Base-by-base conservation (phyloP, 2,329 filamentous ascomycete species). In the Fusarium torreyae region DNA sequence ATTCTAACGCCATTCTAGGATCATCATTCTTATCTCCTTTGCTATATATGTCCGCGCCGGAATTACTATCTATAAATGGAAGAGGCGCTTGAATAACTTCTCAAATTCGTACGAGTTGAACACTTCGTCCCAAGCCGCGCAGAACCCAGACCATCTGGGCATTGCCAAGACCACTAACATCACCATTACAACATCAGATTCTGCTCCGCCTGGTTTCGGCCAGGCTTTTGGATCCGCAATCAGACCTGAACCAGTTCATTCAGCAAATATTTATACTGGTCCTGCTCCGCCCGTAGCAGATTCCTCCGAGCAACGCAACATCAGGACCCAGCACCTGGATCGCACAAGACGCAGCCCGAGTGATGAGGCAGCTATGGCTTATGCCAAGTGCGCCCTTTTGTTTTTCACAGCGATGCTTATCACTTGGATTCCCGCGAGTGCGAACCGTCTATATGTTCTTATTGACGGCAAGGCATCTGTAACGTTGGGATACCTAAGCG, bases 401-500 rank as follows among this genome's bases (percentile, higher is more conserved):
- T 61, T 61, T 2, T 60, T 60, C 24, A 39, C 44, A 17, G 58
- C 44, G 2, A 61, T 61, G 58, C 55, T 61, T 1, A 39, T 61
- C 18, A 61, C 58, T 4, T 61, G 58, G 58, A 61, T 61, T 2
- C 58, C 58, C 0, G 55, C 58, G 1, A 61, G 58, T 17, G 58
- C 58, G 3, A 61, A 61, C n/a, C 58, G 58, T 38, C 55, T 61
- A 4, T 61, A 61, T 6, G 39, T 61, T 18, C 55, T 61, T 7
- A n/a, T 61, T 1, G 38, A 44, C n/a, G 58, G 55, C 6, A 38
- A 61, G 2, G 26, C 58, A 11, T 61, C 58, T 7, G 33, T 38
- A 0, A 7, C 18, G 3, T 17, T 61, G 24, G 58, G 55, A 28
- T 61, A 61, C 13, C 13, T 61, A 0, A 61, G 58, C 5, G 58